Base-by-base conservation (phyloP, 208 protist species). In the Leishmania tarentolae region DNA sequence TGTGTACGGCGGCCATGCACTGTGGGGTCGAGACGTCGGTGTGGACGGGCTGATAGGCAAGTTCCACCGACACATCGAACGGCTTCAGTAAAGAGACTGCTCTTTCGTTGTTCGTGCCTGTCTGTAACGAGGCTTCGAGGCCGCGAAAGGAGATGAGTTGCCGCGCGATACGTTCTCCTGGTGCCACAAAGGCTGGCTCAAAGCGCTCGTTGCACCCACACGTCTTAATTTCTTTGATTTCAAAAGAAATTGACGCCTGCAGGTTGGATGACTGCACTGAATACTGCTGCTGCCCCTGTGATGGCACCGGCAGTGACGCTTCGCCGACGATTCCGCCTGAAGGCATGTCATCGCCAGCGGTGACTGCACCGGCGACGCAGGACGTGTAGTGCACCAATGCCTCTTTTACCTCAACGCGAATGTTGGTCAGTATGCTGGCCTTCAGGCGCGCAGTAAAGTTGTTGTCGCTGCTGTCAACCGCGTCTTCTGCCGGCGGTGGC, bases 381-480 rank as follows among this genome's bases (percentile, higher is more conserved):
- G 79, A 87, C 4, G 82, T 87, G 80, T 96, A 97, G 42, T 80
- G 79, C 19, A 97, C 70, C 57, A 76, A 77, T 17, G 97, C 69
- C 63, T 92, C 72, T 46, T 90, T 56, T 46, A 97, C 78, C 44
- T 89, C 79, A 6, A 98, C 53, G 53, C 91, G 81, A 35, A 98
- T 80, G 79, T 98, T 98, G 83, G 94, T 95, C 8, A 96, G 70
- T 56, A 98, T 93, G 61, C 72, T 90, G 3, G 92, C 89, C 75
- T 92, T 90, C n/a, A 97, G 84, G 21, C 94, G 93, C 0, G 88
- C 89, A 0, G 89, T 85, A 76, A 96, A 97, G 71, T 90, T 93
- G 53, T 76, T 86, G 74, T 93, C 88, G n/a, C 63, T 73, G 69
- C 71, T 80, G 46, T 75, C 71, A 31, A 40, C 35, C 1, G 68